Evolutionary conservation across 192 early-diverging fungal genomes (phyloP), one percentile per base, ranked within the genome.

Genomic region (Backusella psychrophila): DNA sequence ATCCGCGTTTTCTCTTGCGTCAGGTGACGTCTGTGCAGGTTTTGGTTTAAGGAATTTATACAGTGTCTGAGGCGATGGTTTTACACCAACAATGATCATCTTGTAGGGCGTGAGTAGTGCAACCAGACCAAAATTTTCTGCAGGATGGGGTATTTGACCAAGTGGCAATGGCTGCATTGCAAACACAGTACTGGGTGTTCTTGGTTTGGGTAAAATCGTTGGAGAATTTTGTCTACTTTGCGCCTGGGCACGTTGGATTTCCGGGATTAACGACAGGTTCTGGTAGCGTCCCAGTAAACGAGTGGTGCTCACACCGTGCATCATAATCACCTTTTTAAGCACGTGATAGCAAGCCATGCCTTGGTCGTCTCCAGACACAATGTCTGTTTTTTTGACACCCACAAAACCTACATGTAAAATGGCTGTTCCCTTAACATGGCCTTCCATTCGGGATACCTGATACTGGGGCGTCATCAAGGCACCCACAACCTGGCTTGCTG

Each of bases 261-360:
- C 63, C 8, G 69, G 52, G n/a, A 52, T 56, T 31, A 82, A 29
- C 15, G 77, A 73, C 1, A 83, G 52, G 38, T 80, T 83, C 23
- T 80, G 87, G 41, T 90, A 90, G 72, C 88, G 78, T 52, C 89
- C 89, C 15, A 90, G 56, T 12, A 90, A 82, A 56, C 87, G 79
- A 6, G 83, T 88, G 6, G 89, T 90, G 66, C 87, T 86, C 8
- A 84, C 85, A 23, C 85, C 87, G 65, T 88, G 86, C 11, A 90
- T 87, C 85, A 90, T 85, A 73, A 90, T 85, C 1, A 88, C 79
- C 56, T 88, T 88, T 75, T 90, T 87, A 23, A 90, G 75, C 19
- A 84, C 73, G 66, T 90, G 89, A 39, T 88, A 87, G 74, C 88
- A 90, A 3, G 87, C 82, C 89, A 90, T 90, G 8, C 89, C 89